Evolutionary conservation across 495 filamentous ascomycete genomes (phyloP).

Genomic region (Xylaria castorea): DNA sequence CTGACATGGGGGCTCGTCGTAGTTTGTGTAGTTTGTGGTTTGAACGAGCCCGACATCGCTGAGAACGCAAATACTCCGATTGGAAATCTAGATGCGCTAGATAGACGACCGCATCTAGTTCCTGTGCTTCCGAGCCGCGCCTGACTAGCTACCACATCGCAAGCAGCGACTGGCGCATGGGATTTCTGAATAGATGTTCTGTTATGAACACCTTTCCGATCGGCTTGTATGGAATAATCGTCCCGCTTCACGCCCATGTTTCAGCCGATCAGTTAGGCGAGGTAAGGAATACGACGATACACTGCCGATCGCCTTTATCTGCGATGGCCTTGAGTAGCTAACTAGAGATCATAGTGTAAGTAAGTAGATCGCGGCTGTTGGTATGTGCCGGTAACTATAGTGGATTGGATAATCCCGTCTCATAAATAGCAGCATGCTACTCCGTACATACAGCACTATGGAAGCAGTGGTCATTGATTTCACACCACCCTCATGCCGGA

Average conservation of each 20-base stretch:
- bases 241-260: background rate
- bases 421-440: background rate
- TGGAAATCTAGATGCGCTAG: background rate
- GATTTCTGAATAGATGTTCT: background rate
- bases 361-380: background rate
- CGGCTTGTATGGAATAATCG: background rate
- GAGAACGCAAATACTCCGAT: background rate
- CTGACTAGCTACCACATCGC: background rate
- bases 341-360: background rate
- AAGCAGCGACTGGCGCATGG: background rate
- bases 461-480: background rate
- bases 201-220: background rate
- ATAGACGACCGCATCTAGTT: background rate
- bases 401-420: background rate
- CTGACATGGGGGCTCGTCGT: background rate
- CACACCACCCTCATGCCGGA: constrained; percentile 7
- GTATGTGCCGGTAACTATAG: constrained; percentile 2
- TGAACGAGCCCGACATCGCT: constrained; percentile 13
- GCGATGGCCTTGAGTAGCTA: background rate
- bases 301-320: background rate
- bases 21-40: background rate
- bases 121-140: constrained; percentile 2
- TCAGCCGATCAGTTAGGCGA: constrained; percentile 9
- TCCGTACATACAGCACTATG: background rate
- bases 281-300: constrained; percentile 5